Conservation (phyloP, 148 eudicot species). For the Chenopodium formosanum region DNA sequence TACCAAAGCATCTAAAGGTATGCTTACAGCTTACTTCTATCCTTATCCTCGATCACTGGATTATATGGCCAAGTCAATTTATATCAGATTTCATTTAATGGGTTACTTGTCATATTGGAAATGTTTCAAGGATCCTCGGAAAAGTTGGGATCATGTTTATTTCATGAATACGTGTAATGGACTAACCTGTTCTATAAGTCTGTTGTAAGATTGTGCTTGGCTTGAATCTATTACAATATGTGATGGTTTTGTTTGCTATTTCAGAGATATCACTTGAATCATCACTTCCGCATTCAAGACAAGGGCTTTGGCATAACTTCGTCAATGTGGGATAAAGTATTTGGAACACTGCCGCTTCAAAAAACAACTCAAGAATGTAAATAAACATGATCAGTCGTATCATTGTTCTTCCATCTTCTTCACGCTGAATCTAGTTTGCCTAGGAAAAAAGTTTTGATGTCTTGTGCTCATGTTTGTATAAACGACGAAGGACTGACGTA, state of each 20-base stretch:
- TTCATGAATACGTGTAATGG: too few relatives aligned
- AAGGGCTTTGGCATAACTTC: conserved; percentile 95
- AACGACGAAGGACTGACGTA: conserved; percentile 6
- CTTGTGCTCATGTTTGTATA: conserved; percentile 27
- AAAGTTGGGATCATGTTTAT: too few relatives aligned
- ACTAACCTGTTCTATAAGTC: too few relatives aligned
- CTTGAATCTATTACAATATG: too few relatives aligned
- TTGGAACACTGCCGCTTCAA: conserved; percentile 78
- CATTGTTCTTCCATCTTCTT: conserved; percentile 20
- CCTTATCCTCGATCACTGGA: not conserved
- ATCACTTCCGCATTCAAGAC: conserved; percentile 85
- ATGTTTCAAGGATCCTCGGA: too few relatives aligned
- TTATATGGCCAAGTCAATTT: too few relatives aligned
- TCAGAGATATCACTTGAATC: conserved; percentile 87
- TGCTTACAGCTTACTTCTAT: not conserved
- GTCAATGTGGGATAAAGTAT: conserved; percentile 81
- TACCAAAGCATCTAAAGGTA: conserved; percentile 76
- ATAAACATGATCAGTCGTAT: conserved; percentile 21
- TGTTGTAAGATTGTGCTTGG: too few relatives aligned
- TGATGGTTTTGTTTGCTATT: conserved; percentile 12
- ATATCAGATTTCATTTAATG: too few relatives aligned
- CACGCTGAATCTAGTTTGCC: conserved; percentile 4
- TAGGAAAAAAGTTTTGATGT: conserved; percentile 24
- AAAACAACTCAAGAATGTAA: conserved; percentile 45
- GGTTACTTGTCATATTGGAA: too few relatives aligned